phyloP scores from a whole-genome alignment of 139 green algal species.

The Auxenochlorella protothecoides region DNA sequence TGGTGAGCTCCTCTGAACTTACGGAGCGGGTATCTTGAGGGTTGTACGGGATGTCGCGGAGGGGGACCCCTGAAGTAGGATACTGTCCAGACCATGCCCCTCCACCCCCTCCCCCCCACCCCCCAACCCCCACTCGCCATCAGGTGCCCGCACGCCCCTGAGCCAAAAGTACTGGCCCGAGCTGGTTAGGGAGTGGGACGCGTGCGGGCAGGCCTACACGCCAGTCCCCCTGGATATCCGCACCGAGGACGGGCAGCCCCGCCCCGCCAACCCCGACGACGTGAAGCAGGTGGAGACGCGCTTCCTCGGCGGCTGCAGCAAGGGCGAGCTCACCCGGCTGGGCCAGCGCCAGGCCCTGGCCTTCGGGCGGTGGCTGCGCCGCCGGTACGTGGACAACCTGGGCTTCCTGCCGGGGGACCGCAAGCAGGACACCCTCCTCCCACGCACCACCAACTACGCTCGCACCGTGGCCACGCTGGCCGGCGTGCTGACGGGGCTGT shows the following conservation, averaged over 20 bases:
- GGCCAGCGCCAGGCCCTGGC: conserved; percentile 53
- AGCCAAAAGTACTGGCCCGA: conserved; percentile 28
- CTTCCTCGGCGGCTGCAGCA: conserved; percentile 47
- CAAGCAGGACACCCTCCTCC: background rate
- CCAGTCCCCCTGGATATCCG: background rate
- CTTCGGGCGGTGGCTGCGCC: conserved; percentile 47
- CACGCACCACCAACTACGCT: conserved; percentile 50
- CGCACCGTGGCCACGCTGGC: conserved; percentile 50
- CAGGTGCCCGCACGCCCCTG: conserved; percentile 57
- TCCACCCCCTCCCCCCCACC: background rate
- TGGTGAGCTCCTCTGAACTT: background rate
- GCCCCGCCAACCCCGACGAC: conserved; percentile 26
- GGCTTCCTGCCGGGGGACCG: conserved; percentile 32
- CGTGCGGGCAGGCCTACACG: conserved; percentile 33
- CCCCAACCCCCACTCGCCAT: conserved; percentile 12
- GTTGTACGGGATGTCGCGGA: background rate
- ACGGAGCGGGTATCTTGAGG: background rate
- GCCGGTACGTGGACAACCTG: conserved; percentile 33
- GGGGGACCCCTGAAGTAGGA: background rate
- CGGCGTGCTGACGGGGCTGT: conserved; percentile 59
- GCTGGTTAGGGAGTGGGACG: conserved; percentile 24
- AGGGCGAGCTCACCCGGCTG: conserved; percentile 58
- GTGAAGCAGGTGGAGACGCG: conserved; percentile 30
- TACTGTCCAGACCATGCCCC: no score
- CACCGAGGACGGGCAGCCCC: background rate